Percentiles rank a stretch among this genome's conserved stretches.
Conservation (phyloP, 345 rosid species). For the Moringa oleifera region DNA sequence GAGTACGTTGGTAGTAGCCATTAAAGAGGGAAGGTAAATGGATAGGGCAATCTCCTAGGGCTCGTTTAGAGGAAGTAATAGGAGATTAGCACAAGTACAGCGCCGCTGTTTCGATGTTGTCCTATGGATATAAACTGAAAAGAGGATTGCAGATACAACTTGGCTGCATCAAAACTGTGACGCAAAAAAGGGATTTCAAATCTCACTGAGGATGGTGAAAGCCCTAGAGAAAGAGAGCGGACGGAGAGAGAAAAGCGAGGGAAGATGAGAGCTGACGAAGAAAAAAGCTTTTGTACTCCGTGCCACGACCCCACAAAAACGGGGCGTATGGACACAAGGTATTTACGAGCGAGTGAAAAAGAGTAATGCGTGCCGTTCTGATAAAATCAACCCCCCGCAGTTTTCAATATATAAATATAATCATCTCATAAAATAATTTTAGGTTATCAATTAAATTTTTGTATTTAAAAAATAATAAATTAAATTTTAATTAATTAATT, state of each 20-base stretch:
- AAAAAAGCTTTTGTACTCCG: not conserved
- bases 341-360: too few species aligned
- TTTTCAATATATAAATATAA: too few species aligned
- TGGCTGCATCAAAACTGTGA: not conserved
- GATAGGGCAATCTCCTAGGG: not conserved
- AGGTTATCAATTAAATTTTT: too few species aligned
- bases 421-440: too few species aligned
- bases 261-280: not conserved
- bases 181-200: not conserved
- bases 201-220: not conserved
- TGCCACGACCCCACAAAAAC: not conserved
- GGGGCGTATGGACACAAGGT: not conserved
- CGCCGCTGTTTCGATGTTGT: too few species aligned
- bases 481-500: too few species aligned
- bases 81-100: not conserved
- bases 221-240: slow-evolving; percentile 3
- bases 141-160: too few species aligned
- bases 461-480: too few species aligned
- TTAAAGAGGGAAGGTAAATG: not conserved
- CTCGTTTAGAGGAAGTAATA: not conserved
- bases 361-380: too few species aligned
- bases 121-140: not conserved
- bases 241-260: not conserved
- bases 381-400: too few species aligned
- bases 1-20: slow-evolving; percentile 13